Percentiles rank a stretch among this genome's conserved stretches.
phyloP scores from a whole-genome alignment of 768 basidiomycete genomes.

The Mycena polygramma region DNA sequence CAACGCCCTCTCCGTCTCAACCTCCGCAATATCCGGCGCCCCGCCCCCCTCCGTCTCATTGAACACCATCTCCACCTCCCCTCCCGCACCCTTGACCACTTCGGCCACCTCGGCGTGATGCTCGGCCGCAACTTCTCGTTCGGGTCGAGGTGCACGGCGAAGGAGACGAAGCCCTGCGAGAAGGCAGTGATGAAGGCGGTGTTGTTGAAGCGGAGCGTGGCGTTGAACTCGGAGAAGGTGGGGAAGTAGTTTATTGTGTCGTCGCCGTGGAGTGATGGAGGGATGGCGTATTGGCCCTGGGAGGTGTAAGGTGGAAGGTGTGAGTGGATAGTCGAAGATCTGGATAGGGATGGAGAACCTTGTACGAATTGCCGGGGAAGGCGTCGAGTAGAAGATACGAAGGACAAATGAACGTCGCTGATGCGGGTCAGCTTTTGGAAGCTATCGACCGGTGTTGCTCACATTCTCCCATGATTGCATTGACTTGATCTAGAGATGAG shows the following conservation, averaged over 20 bases:
- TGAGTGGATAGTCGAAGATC: not conserved
- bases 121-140: constrained; percentile 39
- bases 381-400: constrained; percentile 1
- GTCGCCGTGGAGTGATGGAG: not conserved
- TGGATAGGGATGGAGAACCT: constrained; percentile 1
- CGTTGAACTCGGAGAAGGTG: not conserved
- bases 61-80: constrained; percentile 46
- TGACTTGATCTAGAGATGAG: constrained; percentile 22
- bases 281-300: constrained; percentile 9
- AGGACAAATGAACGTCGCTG: constrained; percentile 6
- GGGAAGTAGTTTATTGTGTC: constrained; percentile 15
- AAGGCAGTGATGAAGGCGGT: constrained; percentile 45
- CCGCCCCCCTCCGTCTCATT: constrained; percentile 28
- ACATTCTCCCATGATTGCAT: constrained; percentile 11
- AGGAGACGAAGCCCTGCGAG: constrained; percentile 40
- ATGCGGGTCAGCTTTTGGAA: not conserved
- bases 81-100: constrained; percentile 4
- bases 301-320: too few species aligned
- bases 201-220: constrained; percentile 32
- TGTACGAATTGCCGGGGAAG: constrained; percentile 4
- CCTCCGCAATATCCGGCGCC: not conserved
- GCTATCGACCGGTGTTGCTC: not conserved
- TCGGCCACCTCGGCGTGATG: constrained; percentile 32
- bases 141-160: constrained; percentile 37
- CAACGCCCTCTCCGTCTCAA: constrained; percentile 31